Conservation (phyloP, 352 stramenopile species). For the Pythium dissotocum region DNA sequence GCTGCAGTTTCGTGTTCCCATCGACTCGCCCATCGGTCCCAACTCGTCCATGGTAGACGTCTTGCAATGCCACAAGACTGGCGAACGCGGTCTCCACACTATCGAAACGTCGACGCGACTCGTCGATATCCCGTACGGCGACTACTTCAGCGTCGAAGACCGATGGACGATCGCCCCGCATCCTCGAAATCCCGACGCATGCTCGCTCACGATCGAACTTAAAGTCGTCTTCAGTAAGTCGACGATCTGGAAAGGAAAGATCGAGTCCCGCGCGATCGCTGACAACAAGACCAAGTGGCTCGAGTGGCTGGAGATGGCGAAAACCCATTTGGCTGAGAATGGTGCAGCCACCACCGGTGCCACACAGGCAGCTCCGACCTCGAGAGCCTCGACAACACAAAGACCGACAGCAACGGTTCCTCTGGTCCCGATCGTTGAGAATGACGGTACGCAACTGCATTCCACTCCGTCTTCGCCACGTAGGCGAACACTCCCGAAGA, state of each 20-base stretch:
- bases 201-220: conserved; percentile 74
- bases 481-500: not conserved
- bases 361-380: not conserved
- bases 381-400: not conserved
- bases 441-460: conserved; percentile 19
- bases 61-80: conserved; percentile 62
- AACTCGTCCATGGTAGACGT: conserved; percentile 83
- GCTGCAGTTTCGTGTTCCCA: conserved; percentile 72
- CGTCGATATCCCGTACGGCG: conserved; percentile 84
- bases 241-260: conserved; percentile 83
- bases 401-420: not conserved
- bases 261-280: conserved; percentile 66
- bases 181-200: conserved; percentile 39
- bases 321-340: conserved; percentile 37
- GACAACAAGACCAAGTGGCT: conserved; percentile 79
- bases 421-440: not conserved
- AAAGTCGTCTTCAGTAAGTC: conserved; percentile 86
- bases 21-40: conserved; percentile 79
- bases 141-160: conserved; percentile 88
- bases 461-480: not conserved
- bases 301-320: conserved; percentile 67
- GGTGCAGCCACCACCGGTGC: not conserved
- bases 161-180: conserved; percentile 73
- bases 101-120: conserved; percentile 80
- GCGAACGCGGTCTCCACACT: conserved; percentile 40